Base-by-base conservation (phyloP, 306 rosid genomes). In the Calophaca sinica region DNA sequence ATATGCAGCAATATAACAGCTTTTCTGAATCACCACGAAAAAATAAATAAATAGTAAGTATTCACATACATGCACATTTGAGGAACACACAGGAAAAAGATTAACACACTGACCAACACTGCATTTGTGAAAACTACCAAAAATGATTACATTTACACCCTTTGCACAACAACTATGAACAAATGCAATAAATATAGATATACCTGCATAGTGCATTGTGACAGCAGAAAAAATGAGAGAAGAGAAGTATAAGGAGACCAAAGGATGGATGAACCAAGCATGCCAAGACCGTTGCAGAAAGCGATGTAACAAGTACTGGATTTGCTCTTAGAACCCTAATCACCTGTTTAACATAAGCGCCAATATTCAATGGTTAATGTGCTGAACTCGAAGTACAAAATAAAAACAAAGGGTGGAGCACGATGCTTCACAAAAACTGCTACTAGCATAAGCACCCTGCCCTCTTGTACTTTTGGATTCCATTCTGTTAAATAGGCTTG, bases 131-230 rank as follows among this genome's bases (percentile, higher is more conserved):
- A 49, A 63, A 55, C 29, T 39, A 28, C 11, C 54, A 71, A 55
- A 38, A 70, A 57, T 42, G 9, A 64, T 46, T 44, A 53, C 38
- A 50, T 50, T 11, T n/a, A 57, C 66, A 66, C 13, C 42, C 29
- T 71, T 66, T 5, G 46, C 12, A 42, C 15, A 52, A 42, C 2
- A 39, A 28, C 57, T 51, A 67, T 9, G 52, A 44, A 49, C 55
- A 73, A 75, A 74, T 44, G 65, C 33, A 68, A 44, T 73, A 50
- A 63, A 85, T 64, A 52, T 10, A 71, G 60, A 71, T 57, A 66
- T 89, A 94, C 99, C 99, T 90, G 89, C 90, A 86, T 70, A 94
- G 88, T 57, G 96, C 96, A 59, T 58, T 87, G 84, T 94, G 99
- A 73, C 99, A 94, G 88, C 89, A 73, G 75, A 88, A 64, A 86